Percentiles rank a stretch among this genome's conserved stretches.
phyloP scores from a whole-genome alignment of 1,139 yeast genomes.

The Trichomonascaceae sp. region DNA sequence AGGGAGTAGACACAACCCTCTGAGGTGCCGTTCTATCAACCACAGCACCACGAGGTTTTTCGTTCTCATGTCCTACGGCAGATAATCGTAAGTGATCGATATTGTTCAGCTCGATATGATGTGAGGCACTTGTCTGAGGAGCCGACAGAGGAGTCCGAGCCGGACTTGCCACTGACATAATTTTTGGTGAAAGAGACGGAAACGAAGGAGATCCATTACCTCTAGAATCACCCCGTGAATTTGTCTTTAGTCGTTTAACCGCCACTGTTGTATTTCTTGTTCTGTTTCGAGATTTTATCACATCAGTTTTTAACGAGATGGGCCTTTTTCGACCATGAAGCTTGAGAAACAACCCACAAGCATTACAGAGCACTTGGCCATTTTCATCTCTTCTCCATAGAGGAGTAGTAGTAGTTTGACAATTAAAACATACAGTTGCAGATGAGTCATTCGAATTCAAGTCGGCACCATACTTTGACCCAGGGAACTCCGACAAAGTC shows the following conservation, averaged over 20 bases:
- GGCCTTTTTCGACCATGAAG: slow-evolving; percentile 91
- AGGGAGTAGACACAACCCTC: slow-evolving; percentile 15
- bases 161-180: slow-evolving; percentile 20
- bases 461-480: not conserved
- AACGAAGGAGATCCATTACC: slow-evolving; percentile 19
- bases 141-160: slow-evolving; percentile 11
- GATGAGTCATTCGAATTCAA: not conserved
- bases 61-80: slow-evolving; percentile 3
- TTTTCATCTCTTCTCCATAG: slow-evolving; percentile 91
- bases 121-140: slow-evolving; percentile 11
- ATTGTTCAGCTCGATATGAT: slow-evolving; percentile 15
- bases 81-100: slow-evolving; percentile 18
- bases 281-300: slow-evolving; percentile 82
- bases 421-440: slow-evolving; percentile 70
- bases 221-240: slow-evolving; percentile 7
- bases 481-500: not conserved
- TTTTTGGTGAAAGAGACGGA: slow-evolving; percentile 20
- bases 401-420: slow-evolving; percentile 88
- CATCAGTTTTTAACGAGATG: slow-evolving; percentile 81
- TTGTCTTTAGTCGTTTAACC: slow-evolving; percentile 15
- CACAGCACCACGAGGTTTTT: not conserved
- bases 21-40: slow-evolving; percentile 2
- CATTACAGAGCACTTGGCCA: slow-evolving; percentile 89
- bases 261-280: slow-evolving; percentile 19
- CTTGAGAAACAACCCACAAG: slow-evolving; percentile 85